Evolutionary conservation across 805 yeast genomes (phyloP).

Genomic region (Cephaloascus fragrans): DNA sequence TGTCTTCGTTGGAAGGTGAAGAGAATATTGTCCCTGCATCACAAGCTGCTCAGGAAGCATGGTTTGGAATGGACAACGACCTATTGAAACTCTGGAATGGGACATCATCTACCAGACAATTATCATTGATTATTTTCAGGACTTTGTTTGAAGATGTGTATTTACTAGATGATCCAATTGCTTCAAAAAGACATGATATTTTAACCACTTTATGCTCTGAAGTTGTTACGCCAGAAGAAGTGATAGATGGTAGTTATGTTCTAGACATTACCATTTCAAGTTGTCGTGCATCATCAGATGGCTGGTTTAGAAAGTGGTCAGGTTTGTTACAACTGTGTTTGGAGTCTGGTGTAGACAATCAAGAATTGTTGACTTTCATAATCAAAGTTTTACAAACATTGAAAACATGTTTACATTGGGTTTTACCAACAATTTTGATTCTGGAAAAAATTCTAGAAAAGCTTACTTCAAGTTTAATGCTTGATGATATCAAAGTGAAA

Average conservation of each 20-base stretch:
- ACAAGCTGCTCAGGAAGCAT: slow-evolving; percentile 52
- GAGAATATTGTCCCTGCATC: slow-evolving; percentile 23
- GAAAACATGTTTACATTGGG: slow-evolving; percentile 89
- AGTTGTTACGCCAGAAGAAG: slow-evolving; percentile 62
- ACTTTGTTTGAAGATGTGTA: slow-evolving; percentile 91
- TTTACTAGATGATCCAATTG: slow-evolving; percentile 84
- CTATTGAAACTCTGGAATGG: slow-evolving; percentile 67
- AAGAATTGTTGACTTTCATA: slow-evolving; percentile 33
- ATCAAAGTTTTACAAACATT: slow-evolving; percentile 69
- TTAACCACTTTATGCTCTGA: slow-evolving; percentile 79
- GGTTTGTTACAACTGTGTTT: slow-evolving; percentile 23
- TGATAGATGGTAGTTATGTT: slow-evolving; percentile 55
- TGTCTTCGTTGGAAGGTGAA: slow-evolving; percentile 9
- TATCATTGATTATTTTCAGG: slow-evolving; percentile 68
- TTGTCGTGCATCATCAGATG: slow-evolving; percentile 64
- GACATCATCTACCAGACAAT: slow-evolving; percentile 56
- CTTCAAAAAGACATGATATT: slow-evolving; percentile 67
- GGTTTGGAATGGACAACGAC: slow-evolving; percentile 82
- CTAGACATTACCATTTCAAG: slow-evolving; percentile 50
- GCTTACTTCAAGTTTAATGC: slow-evolving; percentile 47
- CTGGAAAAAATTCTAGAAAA: slow-evolving; percentile 56
- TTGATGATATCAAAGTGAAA: slow-evolving; percentile 57
- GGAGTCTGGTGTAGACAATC: slow-evolving; percentile 16
- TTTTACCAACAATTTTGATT: slow-evolving; percentile 65
- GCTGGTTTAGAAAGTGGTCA: slow-evolving; percentile 82